Percentiles rank a stretch among this genome's conserved stretches.
These are phyloP conservation scores for Xylariaceae sp. DNA, from an alignment of 2,329 filamentous ascomycete species.

Conservation along the genomic window DNA sequence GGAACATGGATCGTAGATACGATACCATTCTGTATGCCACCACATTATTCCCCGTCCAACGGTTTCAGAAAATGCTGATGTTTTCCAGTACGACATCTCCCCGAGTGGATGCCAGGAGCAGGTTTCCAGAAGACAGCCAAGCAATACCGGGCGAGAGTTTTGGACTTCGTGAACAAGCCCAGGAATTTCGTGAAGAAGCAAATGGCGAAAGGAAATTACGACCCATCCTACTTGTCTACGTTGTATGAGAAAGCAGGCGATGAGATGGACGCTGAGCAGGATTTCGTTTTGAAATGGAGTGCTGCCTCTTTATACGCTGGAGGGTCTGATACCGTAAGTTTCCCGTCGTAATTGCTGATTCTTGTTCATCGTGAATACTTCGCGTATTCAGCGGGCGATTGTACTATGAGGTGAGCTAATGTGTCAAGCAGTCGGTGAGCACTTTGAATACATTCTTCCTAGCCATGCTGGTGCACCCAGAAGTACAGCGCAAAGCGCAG, in stretches of 20 bases:
- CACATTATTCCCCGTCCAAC: too few relatives aligned
- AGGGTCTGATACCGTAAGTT: slow-evolving; percentile 31
- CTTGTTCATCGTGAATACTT: neutral
- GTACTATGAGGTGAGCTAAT: neutral
- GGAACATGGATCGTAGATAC: slow-evolving; percentile 35
- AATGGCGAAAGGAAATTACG: slow-evolving; percentile 17
- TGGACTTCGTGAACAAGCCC: slow-evolving; percentile 21
- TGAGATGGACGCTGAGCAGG: slow-evolving; percentile 9
- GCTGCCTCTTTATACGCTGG: slow-evolving; percentile 27
- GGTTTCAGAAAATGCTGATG: too few relatives aligned
- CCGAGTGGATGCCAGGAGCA: slow-evolving; percentile 34
- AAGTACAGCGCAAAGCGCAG: slow-evolving; percentile 44
- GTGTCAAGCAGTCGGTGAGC: slow-evolving; percentile 42
- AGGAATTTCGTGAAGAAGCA: slow-evolving; percentile 26
- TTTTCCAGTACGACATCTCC: slow-evolving; percentile 24
- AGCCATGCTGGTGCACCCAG: slow-evolving; percentile 50
- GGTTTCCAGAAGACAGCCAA: slow-evolving; percentile 28
- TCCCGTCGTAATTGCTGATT: neutral
- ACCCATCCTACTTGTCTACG: slow-evolving; percentile 19
- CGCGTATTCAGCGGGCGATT: neutral
- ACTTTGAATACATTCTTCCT: slow-evolving; percentile 48
- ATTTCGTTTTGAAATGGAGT: slow-evolving; percentile 21
- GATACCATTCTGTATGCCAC: slow-evolving; percentile 28
- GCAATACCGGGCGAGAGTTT: slow-evolving; percentile 14
- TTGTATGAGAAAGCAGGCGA: slow-evolving; percentile 10